A percentile compares a stretch with the other conserved stretches of the same genome.
phyloP scores from a whole-genome alignment of 2,329 filamentous ascomycete genomes.

The Hypocreales sp. region DNA sequence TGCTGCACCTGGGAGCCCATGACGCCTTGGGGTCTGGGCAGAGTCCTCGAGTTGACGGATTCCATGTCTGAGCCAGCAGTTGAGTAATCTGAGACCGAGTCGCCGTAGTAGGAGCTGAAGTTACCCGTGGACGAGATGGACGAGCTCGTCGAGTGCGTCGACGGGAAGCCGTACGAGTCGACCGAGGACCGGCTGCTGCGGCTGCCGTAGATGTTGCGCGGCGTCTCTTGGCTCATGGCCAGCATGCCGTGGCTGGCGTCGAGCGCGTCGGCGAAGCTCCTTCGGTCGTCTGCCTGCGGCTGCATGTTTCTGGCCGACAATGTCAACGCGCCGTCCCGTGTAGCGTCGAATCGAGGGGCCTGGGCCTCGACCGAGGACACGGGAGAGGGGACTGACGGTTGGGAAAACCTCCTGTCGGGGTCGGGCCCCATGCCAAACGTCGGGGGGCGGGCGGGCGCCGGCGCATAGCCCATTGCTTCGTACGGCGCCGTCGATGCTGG shows the following conservation, averaged over 20 bases:
- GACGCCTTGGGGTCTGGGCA: constrained; percentile 59
- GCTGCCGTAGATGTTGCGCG: constrained; percentile 73
- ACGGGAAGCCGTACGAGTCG: constrained; percentile 85
- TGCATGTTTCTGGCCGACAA: constrained; percentile 22
- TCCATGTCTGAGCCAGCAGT: constrained; percentile 79
- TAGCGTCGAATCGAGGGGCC: too few species aligned
- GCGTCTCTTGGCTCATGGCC: constrained; percentile 88
- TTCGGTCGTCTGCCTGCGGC: constrained; percentile 37
- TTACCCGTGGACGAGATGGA: constrained; percentile 77
- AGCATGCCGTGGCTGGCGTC: constrained; percentile 92
- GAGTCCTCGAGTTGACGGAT: constrained; percentile 62
- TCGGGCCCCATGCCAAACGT: constrained; percentile 41
- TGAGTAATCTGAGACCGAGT: constrained; percentile 86
- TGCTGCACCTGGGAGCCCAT: constrained; percentile 53
- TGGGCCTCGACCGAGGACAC: too few species aligned
- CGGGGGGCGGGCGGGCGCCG: constrained; percentile 41
- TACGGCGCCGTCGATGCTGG: constrained; percentile 52
- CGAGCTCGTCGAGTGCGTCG: constrained; percentile 70
- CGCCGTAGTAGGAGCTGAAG: constrained; percentile 72
- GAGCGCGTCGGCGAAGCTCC: constrained; percentile 74
- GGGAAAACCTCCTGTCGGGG: constrained; percentile 55
- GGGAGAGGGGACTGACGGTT: constrained; percentile 55
- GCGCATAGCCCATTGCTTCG: constrained; percentile 61
- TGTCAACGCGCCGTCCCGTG: too few species aligned
- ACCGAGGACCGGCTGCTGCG: constrained; percentile 52